Evolutionary conservation across 805 yeast species (phyloP).

Genomic region (Hermanozyma aechmeae): DNA sequence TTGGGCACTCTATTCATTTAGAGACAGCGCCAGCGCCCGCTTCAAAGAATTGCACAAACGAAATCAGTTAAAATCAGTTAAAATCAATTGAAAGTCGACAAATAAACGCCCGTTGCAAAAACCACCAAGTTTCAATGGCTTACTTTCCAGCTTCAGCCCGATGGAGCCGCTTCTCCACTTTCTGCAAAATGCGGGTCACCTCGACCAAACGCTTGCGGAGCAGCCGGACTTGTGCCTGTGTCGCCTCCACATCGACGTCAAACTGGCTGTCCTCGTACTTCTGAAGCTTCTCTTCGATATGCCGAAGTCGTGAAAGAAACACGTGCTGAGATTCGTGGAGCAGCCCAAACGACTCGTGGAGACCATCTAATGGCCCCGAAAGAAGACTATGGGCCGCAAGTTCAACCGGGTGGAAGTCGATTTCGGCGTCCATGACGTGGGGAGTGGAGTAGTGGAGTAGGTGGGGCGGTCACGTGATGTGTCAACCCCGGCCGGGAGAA

Average conservation of each 20-base stretch:
- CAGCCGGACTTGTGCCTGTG: constrained; percentile 13
- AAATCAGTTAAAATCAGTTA: too few species aligned
- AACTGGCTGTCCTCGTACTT: constrained; percentile 8
- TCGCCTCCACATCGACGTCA: constrained; percentile 13
- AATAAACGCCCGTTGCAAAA: too few species aligned
- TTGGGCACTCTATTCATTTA: too few species aligned
- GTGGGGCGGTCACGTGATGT: too few species aligned
- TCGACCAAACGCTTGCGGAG: constrained; percentile 23
- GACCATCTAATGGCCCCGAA: constrained; percentile 43
- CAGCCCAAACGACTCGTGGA: constrained; percentile 41
- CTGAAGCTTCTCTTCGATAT: constrained; percentile 27
- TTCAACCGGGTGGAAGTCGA: constrained; percentile 49
- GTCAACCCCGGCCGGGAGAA: too few species aligned
- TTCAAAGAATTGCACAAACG: too few species aligned
- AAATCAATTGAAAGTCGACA: too few species aligned
- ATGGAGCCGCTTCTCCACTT: constrained; percentile 21
- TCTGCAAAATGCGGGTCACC: constrained; percentile 19
- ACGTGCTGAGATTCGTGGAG: constrained; percentile 51
- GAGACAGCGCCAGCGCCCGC: too few species aligned
- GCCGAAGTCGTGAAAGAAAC: constrained; percentile 37
- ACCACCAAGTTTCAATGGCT: too few species aligned
- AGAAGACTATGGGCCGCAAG: constrained; percentile 47
- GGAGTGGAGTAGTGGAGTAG: too few species aligned
- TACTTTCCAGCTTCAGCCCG: too few species aligned
- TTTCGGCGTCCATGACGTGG: too few species aligned